Evolutionary conservation across 306 rosid species (phyloP).

Genomic region (Chamaecrista fasciculata): DNA sequence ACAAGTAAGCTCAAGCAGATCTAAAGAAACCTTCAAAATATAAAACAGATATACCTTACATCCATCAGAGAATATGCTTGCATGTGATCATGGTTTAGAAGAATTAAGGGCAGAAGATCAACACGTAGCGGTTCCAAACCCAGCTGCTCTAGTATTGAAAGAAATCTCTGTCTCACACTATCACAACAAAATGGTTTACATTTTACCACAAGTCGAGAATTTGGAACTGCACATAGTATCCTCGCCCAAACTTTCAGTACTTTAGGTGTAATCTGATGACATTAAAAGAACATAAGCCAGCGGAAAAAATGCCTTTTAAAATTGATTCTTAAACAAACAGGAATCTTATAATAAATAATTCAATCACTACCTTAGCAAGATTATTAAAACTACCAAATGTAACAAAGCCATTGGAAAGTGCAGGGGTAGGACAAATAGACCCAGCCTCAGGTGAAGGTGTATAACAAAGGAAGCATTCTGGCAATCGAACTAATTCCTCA

Average conservation of each 20-base stretch:
- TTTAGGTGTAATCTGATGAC: constrained; percentile 75
- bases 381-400: constrained; percentile 97
- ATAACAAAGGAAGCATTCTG: constrained; percentile 87
- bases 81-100: constrained; percentile 92
- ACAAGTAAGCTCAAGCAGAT: constrained; percentile 3
- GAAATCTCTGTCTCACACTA: constrained; percentile 83
- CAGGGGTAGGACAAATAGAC: constrained; percentile 76
- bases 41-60: constrained; percentile 60
- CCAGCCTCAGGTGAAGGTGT: constrained; percentile 97
- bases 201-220: constrained; percentile 92
- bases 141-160: constrained; percentile 76
- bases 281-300: constrained; percentile 18
- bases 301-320: not conserved
- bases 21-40: constrained; percentile 2
- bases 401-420: constrained; percentile 84
- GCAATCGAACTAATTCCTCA: constrained; percentile 84
- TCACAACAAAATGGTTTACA: constrained; percentile 97
- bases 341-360: constrained; percentile 8
- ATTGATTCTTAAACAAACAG: constrained; percentile 10
- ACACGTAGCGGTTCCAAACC: constrained; percentile 90
- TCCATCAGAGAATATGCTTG: constrained; percentile 97
- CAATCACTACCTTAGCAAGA: constrained; percentile 77
- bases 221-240: constrained; percentile 81
- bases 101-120: constrained; percentile 92
- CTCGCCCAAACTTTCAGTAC: constrained; percentile 93